These are phyloP conservation scores for Pisolithus microcarpus DNA, from an alignment of 768 basidiomycete species.

Conservation along the genomic window DNA sequence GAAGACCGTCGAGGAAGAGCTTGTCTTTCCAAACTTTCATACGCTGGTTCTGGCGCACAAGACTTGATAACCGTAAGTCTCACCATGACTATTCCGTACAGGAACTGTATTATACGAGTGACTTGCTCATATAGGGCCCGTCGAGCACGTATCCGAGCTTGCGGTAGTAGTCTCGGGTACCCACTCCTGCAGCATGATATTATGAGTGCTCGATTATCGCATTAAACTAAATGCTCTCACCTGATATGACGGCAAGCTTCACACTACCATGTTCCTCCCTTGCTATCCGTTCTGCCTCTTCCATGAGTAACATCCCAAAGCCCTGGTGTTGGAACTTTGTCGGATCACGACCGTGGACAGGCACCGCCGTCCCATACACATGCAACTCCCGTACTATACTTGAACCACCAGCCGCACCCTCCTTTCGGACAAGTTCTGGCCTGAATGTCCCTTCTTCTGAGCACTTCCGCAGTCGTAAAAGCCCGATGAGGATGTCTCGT, in stretches of 20 bases:
- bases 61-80: slow-evolving; percentile 3
- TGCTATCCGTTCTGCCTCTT: slow-evolving; percentile 97
- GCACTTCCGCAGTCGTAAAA: slow-evolving; percentile 88
- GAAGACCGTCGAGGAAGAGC: slow-evolving; percentile 91
- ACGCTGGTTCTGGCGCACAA: slow-evolving; percentile 54
- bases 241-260: slow-evolving; percentile 96
- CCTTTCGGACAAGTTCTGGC: slow-evolving; percentile 73
- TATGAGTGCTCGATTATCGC: slow-evolving; percentile 1
- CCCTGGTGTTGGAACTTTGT: slow-evolving; percentile 98
- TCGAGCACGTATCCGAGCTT: slow-evolving; percentile 91
- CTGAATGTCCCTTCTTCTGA: slow-evolving; percentile 96
- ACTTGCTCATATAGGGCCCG: slow-evolving; percentile 97
- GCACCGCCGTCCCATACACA: slow-evolving; percentile 97
- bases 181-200: slow-evolving; percentile 57
- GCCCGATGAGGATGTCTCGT: slow-evolving; percentile 89
- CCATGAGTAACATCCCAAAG: slow-evolving; percentile 96
- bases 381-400: slow-evolving; percentile 95
- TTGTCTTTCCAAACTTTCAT: slow-evolving; percentile 95
- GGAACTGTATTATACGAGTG: slow-evolving; percentile 35
- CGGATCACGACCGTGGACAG: slow-evolving; percentile 94
- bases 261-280: slow-evolving; percentile 93
- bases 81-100: slow-evolving; percentile 1
- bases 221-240: slow-evolving; percentile 33
- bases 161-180: slow-evolving; percentile 94
- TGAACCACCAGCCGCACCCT: slow-evolving; percentile 68